A percentile compares a stretch with the other conserved stretches of the same genome.
phyloP scores from a whole-genome alignment of 352 stramenopile genomes.

The Pythium chondricola region DNA sequence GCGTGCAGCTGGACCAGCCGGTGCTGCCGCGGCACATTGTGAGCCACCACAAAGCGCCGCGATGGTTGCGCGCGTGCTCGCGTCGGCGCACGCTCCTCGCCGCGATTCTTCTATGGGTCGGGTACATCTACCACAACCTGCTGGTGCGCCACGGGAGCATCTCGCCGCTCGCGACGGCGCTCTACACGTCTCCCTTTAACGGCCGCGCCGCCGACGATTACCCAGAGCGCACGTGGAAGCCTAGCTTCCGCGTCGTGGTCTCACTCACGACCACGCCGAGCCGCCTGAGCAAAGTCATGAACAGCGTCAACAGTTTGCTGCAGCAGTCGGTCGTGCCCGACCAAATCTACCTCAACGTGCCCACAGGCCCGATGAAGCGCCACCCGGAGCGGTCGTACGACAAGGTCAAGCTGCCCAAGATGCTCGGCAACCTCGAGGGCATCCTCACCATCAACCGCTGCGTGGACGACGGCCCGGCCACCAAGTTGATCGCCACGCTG shows the following conservation, averaged over 20 bases:
- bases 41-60: slow-evolving; percentile 3
- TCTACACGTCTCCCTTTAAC: slow-evolving; percentile 59
- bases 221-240: slow-evolving; percentile 35
- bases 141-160: slow-evolving; percentile 75
- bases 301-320: slow-evolving; percentile 56
- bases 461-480: slow-evolving; percentile 74
- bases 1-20: slow-evolving; percentile 58
- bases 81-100: slow-evolving; percentile 26
- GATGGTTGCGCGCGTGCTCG: slow-evolving; percentile 4
- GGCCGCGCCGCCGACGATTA: slow-evolving; percentile 40
- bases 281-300: slow-evolving; percentile 69
- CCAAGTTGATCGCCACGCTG: slow-evolving; percentile 65
- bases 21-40: slow-evolving; percentile 39
- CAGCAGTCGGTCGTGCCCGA: slow-evolving; percentile 56
- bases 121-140: slow-evolving; percentile 58
- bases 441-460: slow-evolving; percentile 67
- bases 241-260: slow-evolving; percentile 70
- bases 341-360: slow-evolving; percentile 79
- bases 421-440: slow-evolving; percentile 36
- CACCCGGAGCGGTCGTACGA: slow-evolving; percentile 71
- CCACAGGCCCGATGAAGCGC: slow-evolving; percentile 63
- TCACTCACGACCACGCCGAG: slow-evolving; percentile 73
- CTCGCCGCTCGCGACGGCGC: slow-evolving; percentile 48
- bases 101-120: slow-evolving; percentile 20
- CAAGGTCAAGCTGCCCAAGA: slow-evolving; percentile 45